Evolutionary conservation across 2,329 filamentous ascomycete species (phyloP).

Genomic region (Stagonosporopsis cucurbitacearum): DNA sequence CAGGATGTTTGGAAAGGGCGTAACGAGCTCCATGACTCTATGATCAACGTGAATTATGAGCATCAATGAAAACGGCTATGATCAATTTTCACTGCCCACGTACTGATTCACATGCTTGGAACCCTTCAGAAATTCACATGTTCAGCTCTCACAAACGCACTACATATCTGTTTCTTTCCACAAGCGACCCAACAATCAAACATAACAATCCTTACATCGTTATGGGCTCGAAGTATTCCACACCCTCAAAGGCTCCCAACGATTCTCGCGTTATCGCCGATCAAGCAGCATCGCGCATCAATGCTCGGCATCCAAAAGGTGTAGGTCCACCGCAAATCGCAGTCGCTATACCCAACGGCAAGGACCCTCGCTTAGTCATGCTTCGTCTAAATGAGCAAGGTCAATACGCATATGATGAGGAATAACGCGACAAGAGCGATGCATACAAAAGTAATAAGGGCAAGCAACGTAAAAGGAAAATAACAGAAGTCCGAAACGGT

Average conservation of each 20-base stretch:
- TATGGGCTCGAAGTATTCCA: conserved; percentile 1
- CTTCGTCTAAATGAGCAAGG: not conserved
- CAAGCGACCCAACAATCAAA: not conserved
- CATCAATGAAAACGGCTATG: not conserved
- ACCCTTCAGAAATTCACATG: not conserved
- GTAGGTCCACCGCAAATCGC: not conserved
- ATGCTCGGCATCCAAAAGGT: not conserved
- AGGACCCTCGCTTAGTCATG: not conserved
- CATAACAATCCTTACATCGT: not conserved
- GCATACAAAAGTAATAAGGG: not conserved
- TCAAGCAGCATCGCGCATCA: not conserved
- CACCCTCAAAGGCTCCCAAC: not conserved
- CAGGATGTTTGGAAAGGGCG: not conserved
- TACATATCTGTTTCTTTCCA: not conserved
- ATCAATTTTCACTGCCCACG: not conserved
- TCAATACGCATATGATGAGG: not conserved
- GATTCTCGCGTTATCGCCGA: not conserved
- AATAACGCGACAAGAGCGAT: not conserved
- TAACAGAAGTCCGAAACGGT: not conserved
- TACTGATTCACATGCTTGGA: not conserved
- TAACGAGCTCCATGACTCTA: not conserved
- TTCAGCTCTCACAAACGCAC: not conserved
- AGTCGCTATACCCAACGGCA: not conserved
- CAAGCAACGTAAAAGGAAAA: not conserved
- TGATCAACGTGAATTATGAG: not conserved